Base-by-base conservation (phyloP, 805 yeast species). In the Candida argentea region DNA sequence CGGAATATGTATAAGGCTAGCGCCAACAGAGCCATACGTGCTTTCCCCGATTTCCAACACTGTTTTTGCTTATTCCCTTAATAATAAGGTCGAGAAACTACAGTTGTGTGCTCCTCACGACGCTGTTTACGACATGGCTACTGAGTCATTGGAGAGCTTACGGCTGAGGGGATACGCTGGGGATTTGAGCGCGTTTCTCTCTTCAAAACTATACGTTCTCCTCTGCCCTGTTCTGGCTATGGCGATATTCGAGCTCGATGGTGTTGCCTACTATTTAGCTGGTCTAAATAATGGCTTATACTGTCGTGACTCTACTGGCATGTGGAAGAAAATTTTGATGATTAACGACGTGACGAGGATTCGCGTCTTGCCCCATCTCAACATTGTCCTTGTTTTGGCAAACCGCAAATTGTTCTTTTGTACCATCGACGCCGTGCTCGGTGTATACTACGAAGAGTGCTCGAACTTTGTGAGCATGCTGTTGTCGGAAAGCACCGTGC, bases 201-300 rank as follows among this genome's bases (percentile, higher is more conserved):
- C 36, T 25, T 29, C 50, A 2, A 36, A 37, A 17, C 42, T 39
- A 26, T 46, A 42, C 28, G 35, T 58, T 16, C 51, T 54, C 0
- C 48, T 51, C 37, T 49, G 67, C 44, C 43, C 46, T 14, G 50
- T 68, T 2, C 50, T 59, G 18, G 66, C 74, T 30, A 54, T 70
- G 3, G 55, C 62, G 1, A 44, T 61, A 14, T 68, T 82, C 35
- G 47, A 43, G 9, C 65, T 58, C 39, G 61, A 65, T 16, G 66
- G 62, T 3, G 58, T 60, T 14, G 52, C 43, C 7, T 76, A 66
- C 34, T 49, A 62, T 23, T 48, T 81, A 2, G 45, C 78, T 13
- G 94, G 91, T 1, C 58, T 80, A 3, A 64, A 64, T 2, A 52
- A 61, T 29, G 94, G 95, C 1, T 51, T 85, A 2, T 79, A 67